Evolutionary conservation across 2,329 filamentous ascomycete genomes (phyloP), one percentile per base, ranked within the genome.

Genomic region (Myrmaecium sp.): DNA sequence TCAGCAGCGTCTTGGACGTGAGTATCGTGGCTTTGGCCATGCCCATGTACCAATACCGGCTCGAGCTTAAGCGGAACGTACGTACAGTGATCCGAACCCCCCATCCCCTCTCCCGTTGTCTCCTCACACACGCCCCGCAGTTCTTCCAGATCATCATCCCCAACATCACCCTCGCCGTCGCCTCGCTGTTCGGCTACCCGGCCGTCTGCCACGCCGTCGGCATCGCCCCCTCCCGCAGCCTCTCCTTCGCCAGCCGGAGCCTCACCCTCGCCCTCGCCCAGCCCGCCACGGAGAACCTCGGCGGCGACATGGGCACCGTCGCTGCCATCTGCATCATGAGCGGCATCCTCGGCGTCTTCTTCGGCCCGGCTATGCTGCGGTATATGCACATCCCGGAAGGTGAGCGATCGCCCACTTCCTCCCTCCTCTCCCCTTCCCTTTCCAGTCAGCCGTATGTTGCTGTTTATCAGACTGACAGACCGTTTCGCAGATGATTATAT

Each of bases 31-130:
- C 64, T 2, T 56, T 73, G 3, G 66, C 67, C 2, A 46, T 73
- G 13, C 66, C 69, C 1, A 72, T 72, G 64, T 71, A 63, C 42
- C 60, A 63, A 29, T 69, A 70, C 46, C 60, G 66, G 3, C 53
- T 58, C 17, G 65, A 71, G 46, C 15, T 26, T 14, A 4, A 15
- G 8, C 20, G 18, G 8, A 6, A 9, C 22, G 22, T 24, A 24
- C 8, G 22, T 24, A 8, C 13, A 8, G 8, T 14, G n/a, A n/a
- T n/a, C n/a, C n/a, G n/a, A n/a, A n/a, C n/a, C 8, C 13, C 22
- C 8, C 8, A 8, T 24, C 9, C 22, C 22, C 8, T 11, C 8
- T 9, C 13, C 13, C 22, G 8, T 13, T 13, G 13, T 20, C 18
- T 20, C 22, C 12, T 20, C 13, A 6, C 5, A n/a, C 11, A 12